These are phyloP conservation scores for Cystobasidium onofrii DNA, from an alignment of 768 basidiomycete species.

Conservation along the genomic window DNA sequence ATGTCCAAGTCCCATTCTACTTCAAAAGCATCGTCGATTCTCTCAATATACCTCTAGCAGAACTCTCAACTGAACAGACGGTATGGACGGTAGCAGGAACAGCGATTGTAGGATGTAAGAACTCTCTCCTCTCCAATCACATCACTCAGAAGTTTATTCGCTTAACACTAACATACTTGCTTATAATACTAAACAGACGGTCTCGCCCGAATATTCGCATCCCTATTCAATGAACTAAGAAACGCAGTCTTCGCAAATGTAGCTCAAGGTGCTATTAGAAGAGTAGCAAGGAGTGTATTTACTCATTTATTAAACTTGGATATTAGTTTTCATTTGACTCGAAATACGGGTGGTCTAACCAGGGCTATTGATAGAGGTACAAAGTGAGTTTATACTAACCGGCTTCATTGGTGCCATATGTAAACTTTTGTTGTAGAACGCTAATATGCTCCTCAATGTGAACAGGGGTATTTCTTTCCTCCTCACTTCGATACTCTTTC, in stretches of 20 bases:
- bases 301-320: conserved; percentile 84
- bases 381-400: conserved; percentile 55
- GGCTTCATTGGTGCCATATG: not conserved
- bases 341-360: conserved; percentile 92
- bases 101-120: conserved; percentile 80
- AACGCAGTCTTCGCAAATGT: conserved; percentile 96
- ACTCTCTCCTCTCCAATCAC: too few species aligned
- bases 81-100: conserved; percentile 90
- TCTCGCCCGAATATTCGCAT: conserved; percentile 76
- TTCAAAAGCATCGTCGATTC: conserved; percentile 89
- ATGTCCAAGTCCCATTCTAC: conserved; percentile 94
- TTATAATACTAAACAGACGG: conserved; percentile 82
- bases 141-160: too few species aligned
- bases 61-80: conserved; percentile 56
- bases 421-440: not conserved
- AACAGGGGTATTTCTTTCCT: conserved; percentile 89
- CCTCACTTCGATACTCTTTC: conserved; percentile 82
- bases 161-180: too few species aligned
- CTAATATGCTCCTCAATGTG: not conserved
- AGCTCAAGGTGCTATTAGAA: conserved; percentile 85
- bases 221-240: conserved; percentile 78
- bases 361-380: conserved; percentile 95
- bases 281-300: conserved; percentile 91
- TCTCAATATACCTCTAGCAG: conserved; percentile 67
- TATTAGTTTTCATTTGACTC: conserved; percentile 78